Conservation (phyloP, 768 basidiomycete genomes). For the Leccinellum albellum region DNA sequence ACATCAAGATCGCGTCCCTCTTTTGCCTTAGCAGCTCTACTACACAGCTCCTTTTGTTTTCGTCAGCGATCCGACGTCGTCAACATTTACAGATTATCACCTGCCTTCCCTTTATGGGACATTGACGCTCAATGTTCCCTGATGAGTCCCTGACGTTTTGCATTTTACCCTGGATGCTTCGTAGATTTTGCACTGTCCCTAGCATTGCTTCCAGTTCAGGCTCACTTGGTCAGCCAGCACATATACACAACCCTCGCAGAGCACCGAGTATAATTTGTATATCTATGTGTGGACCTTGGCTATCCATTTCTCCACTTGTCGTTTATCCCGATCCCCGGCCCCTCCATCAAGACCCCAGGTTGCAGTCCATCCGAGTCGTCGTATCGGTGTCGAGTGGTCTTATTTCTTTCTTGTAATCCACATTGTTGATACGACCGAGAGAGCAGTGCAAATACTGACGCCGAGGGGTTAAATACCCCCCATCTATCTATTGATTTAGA, state of each 20-base stretch:
- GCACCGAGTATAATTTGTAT: neutral
- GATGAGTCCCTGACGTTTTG: conserved; percentile 4
- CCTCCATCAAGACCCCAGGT: neutral
- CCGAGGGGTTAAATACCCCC: no score
- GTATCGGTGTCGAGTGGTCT: neutral
- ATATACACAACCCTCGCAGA: neutral
- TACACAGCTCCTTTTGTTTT: no score
- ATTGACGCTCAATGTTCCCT: conserved; percentile 1
- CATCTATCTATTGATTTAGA: neutral
- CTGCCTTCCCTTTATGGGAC: neutral
- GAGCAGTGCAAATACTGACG: neutral
- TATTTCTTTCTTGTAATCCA: neutral
- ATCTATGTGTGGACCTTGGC: neutral
- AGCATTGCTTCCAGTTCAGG: neutral
- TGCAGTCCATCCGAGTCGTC: no score
- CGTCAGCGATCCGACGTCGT: neutral
- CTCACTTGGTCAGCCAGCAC: neutral
- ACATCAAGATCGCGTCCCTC: neutral
- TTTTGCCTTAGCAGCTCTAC: neutral
- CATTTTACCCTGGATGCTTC: neutral
- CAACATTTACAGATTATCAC: neutral
- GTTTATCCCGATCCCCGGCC: neutral
- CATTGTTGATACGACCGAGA: neutral
- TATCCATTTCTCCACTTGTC: neutral
- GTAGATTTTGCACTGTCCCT: neutral